Percentiles rank a stretch among this genome's conserved stretches.
These are phyloP conservation scores for Yamadazyma sp. DNA, from an alignment of 805 yeast genomes.

Conservation along the genomic window DNA sequence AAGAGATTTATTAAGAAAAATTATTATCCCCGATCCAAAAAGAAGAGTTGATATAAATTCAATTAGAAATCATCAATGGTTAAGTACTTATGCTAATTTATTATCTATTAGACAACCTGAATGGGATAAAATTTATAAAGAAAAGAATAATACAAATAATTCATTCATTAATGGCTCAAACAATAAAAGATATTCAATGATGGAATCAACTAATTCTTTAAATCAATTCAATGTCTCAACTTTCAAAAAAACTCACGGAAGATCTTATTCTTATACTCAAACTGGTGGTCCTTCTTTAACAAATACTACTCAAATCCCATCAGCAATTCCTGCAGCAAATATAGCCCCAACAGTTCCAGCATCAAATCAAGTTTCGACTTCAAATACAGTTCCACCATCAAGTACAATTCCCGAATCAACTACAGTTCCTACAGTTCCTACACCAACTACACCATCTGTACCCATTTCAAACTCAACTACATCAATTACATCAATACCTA, in stretches of 20 bases:
- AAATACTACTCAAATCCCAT: slow-evolving; percentile 6
- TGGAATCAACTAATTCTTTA: slow-evolving; percentile 36
- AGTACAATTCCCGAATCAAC: neutral
- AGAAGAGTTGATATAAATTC: slow-evolving; percentile 67
- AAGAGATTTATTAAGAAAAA: slow-evolving; percentile 81
- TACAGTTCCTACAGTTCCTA: too few species aligned
- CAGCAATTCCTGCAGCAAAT: neutral
- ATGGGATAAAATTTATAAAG: slow-evolving; percentile 67
- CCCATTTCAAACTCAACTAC: neutral
- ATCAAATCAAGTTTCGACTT: neutral
- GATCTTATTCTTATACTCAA: slow-evolving; percentile 33
- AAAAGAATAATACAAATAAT: slow-evolving; percentile 18
- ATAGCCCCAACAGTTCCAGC: neutral
- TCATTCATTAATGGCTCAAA: slow-evolving; percentile 9
- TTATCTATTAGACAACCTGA: slow-evolving; percentile 81
- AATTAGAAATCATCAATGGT: slow-evolving; percentile 83
- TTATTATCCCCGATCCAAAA: slow-evolving; percentile 80
- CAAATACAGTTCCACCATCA: neutral
- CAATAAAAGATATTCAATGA: slow-evolving; percentile 45
- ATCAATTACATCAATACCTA: neutral
- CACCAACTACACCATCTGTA: too few species aligned
- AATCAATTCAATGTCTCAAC: slow-evolving; percentile 25
- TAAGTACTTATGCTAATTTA: slow-evolving; percentile 78
- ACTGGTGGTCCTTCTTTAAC: neutral
- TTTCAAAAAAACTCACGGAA: slow-evolving; percentile 21